These are phyloP conservation scores for Colletotrichum chrysophilum DNA, from an alignment of 2,329 filamentous ascomycete genomes.

Conservation along the genomic window DNA sequence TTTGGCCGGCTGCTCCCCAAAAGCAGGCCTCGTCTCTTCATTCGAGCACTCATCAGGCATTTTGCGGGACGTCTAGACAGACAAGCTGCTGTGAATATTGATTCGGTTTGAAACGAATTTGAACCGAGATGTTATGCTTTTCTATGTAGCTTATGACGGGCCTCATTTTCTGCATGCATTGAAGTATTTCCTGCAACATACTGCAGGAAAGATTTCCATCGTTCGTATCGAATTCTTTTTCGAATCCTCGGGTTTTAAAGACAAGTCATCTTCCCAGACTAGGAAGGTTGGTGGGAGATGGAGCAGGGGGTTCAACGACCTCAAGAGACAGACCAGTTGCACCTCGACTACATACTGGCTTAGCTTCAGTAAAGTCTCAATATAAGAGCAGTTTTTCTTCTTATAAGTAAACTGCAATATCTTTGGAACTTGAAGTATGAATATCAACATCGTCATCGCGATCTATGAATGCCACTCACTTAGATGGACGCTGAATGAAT, in stretches of 20 bases:
- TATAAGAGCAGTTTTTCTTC: neutral
- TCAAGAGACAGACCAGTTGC: neutral
- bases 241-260: neutral
- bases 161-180: neutral
- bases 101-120: neutral
- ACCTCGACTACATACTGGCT: neutral
- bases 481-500: neutral
- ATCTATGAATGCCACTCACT: neutral
- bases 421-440: neutral
- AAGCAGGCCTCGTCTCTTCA: neutral
- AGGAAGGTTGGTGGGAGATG: neutral
- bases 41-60: neutral
- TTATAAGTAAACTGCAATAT: neutral
- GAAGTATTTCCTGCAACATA: neutral
- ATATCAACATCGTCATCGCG: neutral
- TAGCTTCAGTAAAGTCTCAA: neutral
- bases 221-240: neutral
- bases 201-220: accelerated
- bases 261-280: neutral
- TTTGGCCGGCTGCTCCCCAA: neutral
- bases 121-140: neutral
- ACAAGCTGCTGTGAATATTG: too few relatives aligned
- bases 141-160: neutral
- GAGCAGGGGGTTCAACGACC: neutral
- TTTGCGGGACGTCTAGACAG: neutral